Evolutionary conservation across 768 basidiomycete genomes (phyloP), one percentile per base, ranked within the genome.

Genomic region (Tulasnella sp.): DNA sequence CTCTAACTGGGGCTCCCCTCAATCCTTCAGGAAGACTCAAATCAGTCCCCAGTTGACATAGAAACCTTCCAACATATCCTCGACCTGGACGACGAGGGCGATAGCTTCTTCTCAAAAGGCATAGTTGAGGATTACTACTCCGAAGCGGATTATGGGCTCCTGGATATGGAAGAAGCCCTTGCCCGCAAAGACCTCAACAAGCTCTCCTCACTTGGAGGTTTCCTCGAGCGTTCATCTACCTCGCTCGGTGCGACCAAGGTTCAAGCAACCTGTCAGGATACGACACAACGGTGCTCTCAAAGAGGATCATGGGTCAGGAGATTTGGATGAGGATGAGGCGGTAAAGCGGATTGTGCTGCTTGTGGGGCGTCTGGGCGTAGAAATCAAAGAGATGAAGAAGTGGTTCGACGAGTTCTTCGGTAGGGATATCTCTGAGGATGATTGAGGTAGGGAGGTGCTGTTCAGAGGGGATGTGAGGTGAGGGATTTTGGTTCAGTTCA

Each of bases 141-240:
- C 0, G 95, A 99, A 70, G 90, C 88, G 0, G 76, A 75, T 15
- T 65, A 73, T n/a, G 94, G 91, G 0, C 91, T 99, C 61, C 68
- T 72, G 8, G 72, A 83, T 32, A 94, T 99, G 83, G 83, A 90
- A 65, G 69, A 75, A 0, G 81, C 81, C 30, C 74, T 93, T 62
- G 66, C 66, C 42, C 70, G 66, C 23, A 78, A 82, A 63, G 78
- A 93, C 64, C 79, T 95, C 9, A 64, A 67, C 9, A 69, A 78
- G 58, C 80, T 99, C n/a, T 85, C 88, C 2, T 72, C 75, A 17
- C 77, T 86, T 9, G 96, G 94, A 0, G 94, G 98, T 73, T 99
- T 89, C 73, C 82, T 98, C 68, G 98, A 98, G 72, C 94, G 95
- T 49, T 97, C 94, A 2, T 95, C 93, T 10, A 93, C 94, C 27